Conservation (phyloP, 441 rosid species). For the Gossypium trilobum region DNA sequence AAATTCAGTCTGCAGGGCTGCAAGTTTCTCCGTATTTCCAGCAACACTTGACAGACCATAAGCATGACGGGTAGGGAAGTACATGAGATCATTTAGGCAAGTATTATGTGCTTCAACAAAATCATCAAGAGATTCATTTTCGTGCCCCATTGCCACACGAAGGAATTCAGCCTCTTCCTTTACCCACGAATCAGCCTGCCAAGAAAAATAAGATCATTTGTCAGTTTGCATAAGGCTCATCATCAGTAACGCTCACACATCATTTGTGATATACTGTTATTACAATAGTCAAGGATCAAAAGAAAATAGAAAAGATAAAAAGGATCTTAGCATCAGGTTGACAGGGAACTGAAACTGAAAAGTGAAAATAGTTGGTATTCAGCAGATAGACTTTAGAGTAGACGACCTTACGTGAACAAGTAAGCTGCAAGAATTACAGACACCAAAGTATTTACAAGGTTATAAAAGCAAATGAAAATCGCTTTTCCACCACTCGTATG, state of each 20-base stretch:
- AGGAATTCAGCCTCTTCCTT: conserved; percentile 64
- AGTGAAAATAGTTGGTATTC: not conserved
- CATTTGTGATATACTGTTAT: not conserved
- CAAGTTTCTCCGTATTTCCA: conserved; percentile 71
- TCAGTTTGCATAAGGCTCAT: not conserved
- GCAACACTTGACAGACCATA: conserved; percentile 91
- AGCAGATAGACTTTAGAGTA: not conserved
- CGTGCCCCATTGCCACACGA: conserved; percentile 79
- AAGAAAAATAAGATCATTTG: conserved; percentile 8
- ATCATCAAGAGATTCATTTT: conserved; percentile 66
- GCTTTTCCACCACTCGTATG: not conserved
- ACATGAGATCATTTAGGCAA: conserved; percentile 88
- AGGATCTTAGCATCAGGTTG: not conserved
- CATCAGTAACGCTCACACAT: not conserved
- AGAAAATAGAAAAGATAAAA: not conserved
- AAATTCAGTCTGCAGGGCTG: conserved; percentile 72
- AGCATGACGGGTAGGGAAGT: conserved; percentile 81
- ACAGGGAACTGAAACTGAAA: not conserved
- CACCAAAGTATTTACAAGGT: not conserved
- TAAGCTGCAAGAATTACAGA: not conserved
- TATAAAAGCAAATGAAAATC: not conserved
- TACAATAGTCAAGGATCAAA: not conserved
- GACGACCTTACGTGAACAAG: not conserved
- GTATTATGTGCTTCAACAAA: conserved; percentile 81
- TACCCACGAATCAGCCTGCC: conserved; percentile 62